Base-by-base conservation (phyloP, 2,329 filamentous ascomycete species). In the Teratosphaeriaceae sp. region DNA sequence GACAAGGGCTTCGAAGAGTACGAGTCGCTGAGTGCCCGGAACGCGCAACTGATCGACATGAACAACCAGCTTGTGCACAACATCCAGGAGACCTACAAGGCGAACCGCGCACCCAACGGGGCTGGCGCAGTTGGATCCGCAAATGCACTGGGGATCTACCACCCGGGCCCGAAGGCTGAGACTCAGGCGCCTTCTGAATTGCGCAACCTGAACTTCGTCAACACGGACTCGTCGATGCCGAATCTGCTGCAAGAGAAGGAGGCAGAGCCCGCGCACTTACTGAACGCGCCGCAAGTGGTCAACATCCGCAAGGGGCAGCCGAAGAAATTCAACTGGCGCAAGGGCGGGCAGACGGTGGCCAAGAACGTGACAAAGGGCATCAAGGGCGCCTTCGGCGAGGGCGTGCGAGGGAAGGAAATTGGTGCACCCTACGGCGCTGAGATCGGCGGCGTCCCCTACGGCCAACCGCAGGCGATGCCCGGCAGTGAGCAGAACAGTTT, bases 301-400 rank as follows among this genome's bases (percentile, higher is more conserved):
- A 94, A 92, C 57, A 94, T 97, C 49, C 82, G 88, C 56, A 97
- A 96, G 69, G 88, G 85, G 13, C 88, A 95, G 61, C 81, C 84
- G 42, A 94, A 88, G 71, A 97, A 96, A 65, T 96, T 96, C 69
- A 95, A 95, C 69, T 97, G 92, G 89, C 95, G 96, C 75, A 95
- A 94, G 72, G 88, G 88, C 29, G 87, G 87, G 29, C 90, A 94
- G 67, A 89, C 86, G 43, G 83, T 97, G 56, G 89, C 89, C 21
- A 94, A 96, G 65, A 90, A 89, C 59, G 85, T 97, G 40, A 85
- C 85, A 48, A 96, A 96, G 70, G 88, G 89, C 40, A 81, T 97
- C 64, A 95, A 94, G 65, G 86, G 88, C 42, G 89, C 89, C 5
- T 94, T 96, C 52, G 67, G 67, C 39, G 56, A 58, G 12, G 22